Conservation (phyloP, 225 moss, liverwort and hornwort genomes). For the Bryum argenteum region DNA sequence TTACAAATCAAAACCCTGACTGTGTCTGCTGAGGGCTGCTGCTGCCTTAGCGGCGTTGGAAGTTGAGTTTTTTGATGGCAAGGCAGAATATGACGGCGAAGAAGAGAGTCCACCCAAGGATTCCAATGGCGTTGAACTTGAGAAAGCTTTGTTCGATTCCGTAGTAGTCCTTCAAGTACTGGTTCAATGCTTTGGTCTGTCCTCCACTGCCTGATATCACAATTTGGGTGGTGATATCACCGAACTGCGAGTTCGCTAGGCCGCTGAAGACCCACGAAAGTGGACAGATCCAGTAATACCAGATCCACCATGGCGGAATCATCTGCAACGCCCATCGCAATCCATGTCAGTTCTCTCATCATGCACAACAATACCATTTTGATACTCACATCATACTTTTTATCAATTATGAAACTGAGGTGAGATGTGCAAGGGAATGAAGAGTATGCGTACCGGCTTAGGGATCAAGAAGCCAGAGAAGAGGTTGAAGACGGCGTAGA, state of each 20-base stretch:
- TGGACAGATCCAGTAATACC: constrained; percentile 59
- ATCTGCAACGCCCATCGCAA: constrained; percentile 28
- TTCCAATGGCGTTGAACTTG: constrained; percentile 33
- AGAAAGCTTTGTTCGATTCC: constrained; percentile 45
- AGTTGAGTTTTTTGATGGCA: constrained; percentile 48
- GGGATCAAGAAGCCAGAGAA: constrained; percentile 55
- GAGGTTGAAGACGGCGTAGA: constrained; percentile 59
- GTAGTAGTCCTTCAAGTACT: constrained; percentile 28
- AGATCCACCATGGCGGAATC: constrained; percentile 60
- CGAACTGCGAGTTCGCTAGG: constrained; percentile 54
- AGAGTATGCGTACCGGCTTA: constrained; percentile 12
- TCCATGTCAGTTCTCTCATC: background rate
- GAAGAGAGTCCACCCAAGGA: constrained; percentile 34
- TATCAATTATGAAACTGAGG: background rate
- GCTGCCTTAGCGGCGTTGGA: constrained; percentile 45
- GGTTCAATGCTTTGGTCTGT: constrained; percentile 7
- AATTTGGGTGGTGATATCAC: constrained; percentile 25
- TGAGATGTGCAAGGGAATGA: background rate
- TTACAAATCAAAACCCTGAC: too few species aligned
- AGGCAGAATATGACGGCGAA: constrained; percentile 42
- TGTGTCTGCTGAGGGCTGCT: too few species aligned
- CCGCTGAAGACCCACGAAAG: constrained; percentile 48
- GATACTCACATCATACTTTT: too few species aligned
- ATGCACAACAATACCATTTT: too few species aligned
- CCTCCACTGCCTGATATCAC: constrained; percentile 5